phyloP scores from a whole-genome alignment of 805 yeast species.

The Candida broadrunensis region DNA sequence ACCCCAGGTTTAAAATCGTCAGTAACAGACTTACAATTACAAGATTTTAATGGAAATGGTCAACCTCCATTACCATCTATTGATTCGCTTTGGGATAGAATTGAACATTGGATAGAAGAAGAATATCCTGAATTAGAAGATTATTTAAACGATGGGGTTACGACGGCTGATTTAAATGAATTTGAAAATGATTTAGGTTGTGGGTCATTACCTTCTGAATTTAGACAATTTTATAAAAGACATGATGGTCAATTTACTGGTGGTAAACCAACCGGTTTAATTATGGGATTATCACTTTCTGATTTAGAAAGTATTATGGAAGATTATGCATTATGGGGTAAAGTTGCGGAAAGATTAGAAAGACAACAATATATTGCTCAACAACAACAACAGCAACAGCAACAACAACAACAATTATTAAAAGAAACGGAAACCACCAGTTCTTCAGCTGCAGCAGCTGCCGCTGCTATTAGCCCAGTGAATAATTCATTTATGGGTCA shows the following conservation, averaged over 20 bases:
- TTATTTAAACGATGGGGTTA: constrained; percentile 40
- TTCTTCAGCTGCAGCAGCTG: constrained; percentile 14
- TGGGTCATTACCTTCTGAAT: constrained; percentile 42
- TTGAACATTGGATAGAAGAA: constrained; percentile 41
- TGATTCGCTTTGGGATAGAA: constrained; percentile 42
- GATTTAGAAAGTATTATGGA: constrained; percentile 42
- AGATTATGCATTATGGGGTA: constrained; percentile 40
- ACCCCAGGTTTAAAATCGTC: constrained; percentile 45
- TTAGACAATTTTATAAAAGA: constrained; percentile 43
- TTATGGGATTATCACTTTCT: constrained; percentile 41
- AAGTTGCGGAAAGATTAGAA: constrained; percentile 39
- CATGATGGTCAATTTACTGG: constrained; percentile 47
- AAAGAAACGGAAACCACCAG: constrained; percentile 7
- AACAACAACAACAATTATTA: constrained; percentile 4
- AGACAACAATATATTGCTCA: constrained; percentile 29
- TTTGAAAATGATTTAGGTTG: constrained; percentile 42
- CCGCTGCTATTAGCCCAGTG: background rate
- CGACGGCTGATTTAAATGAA: constrained; percentile 45
- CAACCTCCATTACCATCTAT: constrained; percentile 48
- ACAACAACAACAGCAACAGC: constrained; percentile 21
- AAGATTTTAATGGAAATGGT: constrained; percentile 43
- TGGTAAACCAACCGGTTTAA: constrained; percentile 43
- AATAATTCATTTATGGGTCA: constrained; percentile 26
- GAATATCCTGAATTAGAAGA: constrained; percentile 47
- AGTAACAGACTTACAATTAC: constrained; percentile 43